Conservation (phyloP, 164 flowering plant species). For the Piper betle region DNA sequence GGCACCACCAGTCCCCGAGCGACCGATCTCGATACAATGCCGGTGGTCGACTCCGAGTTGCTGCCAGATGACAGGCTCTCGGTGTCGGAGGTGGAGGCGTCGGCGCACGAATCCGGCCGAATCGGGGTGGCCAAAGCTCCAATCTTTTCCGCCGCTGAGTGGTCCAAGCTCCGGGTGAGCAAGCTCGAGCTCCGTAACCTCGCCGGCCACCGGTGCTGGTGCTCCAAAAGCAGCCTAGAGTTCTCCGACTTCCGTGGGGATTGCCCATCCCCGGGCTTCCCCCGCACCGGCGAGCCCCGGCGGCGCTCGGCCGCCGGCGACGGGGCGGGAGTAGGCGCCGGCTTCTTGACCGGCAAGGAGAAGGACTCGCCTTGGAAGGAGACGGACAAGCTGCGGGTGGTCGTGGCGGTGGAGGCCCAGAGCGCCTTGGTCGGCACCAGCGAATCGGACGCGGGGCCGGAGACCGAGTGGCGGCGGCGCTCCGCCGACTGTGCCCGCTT, state of each 20-base stretch:
- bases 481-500: conserved; percentile 72
- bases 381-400: conserved; percentile 79
- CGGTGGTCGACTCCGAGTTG: conserved; percentile 43
- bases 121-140: conserved; percentile 44
- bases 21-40: conserved; percentile 11
- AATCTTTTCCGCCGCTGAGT: conserved; percentile 13
- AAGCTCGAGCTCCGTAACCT: conserved; percentile 31
- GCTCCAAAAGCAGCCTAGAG: conserved; percentile 44
- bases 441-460: conserved; percentile 15
- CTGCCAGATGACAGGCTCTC: conserved; percentile 98
- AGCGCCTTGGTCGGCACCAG: conserved; percentile 38
- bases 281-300: conserved; percentile 58
- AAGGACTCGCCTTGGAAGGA: conserved; percentile 95
- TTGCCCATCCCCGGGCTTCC: conserved; percentile 17
- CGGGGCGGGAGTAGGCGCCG: conserved; percentile 10
- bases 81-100: conserved; percentile 73
- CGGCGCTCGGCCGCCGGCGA: conserved; percentile 27
- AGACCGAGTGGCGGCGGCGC: conserved; percentile 35
- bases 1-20: conserved; percentile 54
- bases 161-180: conserved; percentile 60
- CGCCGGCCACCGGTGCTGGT: conserved; percentile 67
- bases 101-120: conserved; percentile 22
- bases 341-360: conserved; percentile 68
- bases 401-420: conserved; percentile 44
- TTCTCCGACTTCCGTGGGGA: conserved; percentile 54